Percentiles rank a stretch among this genome's conserved stretches.
Evolutionary conservation across 176 grass and related monocot species (phyloP).

Genomic region (Stipa capillata): DNA sequence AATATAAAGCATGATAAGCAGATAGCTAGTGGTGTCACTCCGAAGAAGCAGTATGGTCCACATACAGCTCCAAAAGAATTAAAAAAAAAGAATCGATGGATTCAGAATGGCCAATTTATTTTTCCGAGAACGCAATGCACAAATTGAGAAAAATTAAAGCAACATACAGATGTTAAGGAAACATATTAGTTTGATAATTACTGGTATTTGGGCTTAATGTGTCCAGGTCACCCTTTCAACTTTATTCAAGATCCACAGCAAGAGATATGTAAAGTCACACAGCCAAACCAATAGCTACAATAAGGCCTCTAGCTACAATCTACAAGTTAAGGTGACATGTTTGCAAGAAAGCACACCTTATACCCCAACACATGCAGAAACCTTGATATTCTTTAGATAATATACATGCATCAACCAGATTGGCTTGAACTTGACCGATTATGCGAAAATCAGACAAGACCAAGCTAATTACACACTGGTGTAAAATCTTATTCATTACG

Average conservation of each 20-base stretch:
- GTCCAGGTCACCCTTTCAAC: neutral
- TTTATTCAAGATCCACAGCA: neutral
- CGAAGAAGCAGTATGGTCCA: neutral
- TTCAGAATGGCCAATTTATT: too few relatives aligned
- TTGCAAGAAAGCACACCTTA: conserved; percentile 10
- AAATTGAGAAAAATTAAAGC: neutral
- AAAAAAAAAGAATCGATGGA: too few relatives aligned
- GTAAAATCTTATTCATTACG: neutral
- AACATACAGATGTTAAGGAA: neutral
- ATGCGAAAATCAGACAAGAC: neutral
- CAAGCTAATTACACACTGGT: neutral
- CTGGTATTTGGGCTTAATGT: neutral
- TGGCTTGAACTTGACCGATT: neutral
- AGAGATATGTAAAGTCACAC: neutral
- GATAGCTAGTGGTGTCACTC: neutral
- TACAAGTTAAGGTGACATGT: neutral
- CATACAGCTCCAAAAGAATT: neutral
- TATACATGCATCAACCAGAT: neutral
- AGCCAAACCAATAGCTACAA: neutral
- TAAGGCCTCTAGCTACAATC: too few relatives aligned
- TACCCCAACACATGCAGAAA: neutral
- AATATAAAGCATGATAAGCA: neutral
- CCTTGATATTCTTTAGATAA: neutral
- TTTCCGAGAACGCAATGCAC: neutral
- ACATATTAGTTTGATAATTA: neutral